Evolutionary conservation across 2,329 filamentous ascomycete species (phyloP), one percentile per base, ranked within the genome.

Genomic region (Nemania diffusa): DNA sequence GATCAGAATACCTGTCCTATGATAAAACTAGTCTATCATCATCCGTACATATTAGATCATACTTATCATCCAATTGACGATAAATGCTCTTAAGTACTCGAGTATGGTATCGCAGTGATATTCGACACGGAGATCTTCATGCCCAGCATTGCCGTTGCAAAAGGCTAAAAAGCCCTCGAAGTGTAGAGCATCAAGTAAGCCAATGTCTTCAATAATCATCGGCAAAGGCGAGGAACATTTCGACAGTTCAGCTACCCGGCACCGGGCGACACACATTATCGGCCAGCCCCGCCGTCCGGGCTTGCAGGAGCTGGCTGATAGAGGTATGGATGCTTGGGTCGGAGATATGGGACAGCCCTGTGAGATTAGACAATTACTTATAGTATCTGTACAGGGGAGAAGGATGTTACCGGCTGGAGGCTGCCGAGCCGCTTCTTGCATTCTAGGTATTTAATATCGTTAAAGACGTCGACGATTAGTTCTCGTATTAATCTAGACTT

Each of bases 261-360:
- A 65, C 64, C 65, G 53, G 61, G 64, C 67, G 64, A 65, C 24
- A 53, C 24, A 53, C 61, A 57, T 52, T 57, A 51, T 68, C 68
- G 62, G 68, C 53, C 55, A 53, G 64, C 57, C 65, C 68, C 68
- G 68, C 62, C 24, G 52, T 56, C 60, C 13, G 46, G 27, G 11
- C 55, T 61, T 62, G 59, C 57, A 58, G 59, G 55, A 37, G 52
- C 63, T 67, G 59, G 3, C 9, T 5, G 17, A 13, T 42, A 42
- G 40, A n/a, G 4, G 40, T 13, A 50, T 46, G 46, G 46, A 46
- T 29, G 32, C 37, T 22, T 42, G 48, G 48, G 46, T 50, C 52
- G 42, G 51, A 56, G 34, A 65, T 57, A 46, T 32, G 57, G 58
- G 34, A 29, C 55, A 48, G 51, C 44, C 60, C 40, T 64, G 42